Conservation (phyloP, 2,329 filamentous ascomycete genomes). For the Colletotrichum falcatum region DNA sequence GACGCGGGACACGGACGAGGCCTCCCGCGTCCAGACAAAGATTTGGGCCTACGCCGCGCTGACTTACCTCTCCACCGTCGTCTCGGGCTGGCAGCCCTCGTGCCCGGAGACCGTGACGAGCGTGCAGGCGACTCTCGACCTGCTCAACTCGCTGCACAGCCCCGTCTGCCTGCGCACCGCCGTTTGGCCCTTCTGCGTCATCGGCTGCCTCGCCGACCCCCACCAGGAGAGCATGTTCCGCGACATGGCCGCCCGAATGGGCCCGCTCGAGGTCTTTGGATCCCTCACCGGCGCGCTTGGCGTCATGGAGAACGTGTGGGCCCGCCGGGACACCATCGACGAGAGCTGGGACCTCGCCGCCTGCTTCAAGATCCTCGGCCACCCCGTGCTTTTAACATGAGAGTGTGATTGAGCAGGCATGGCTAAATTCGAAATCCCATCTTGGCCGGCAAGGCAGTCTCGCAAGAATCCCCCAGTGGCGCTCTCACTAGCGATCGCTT, state of each 20-base stretch:
- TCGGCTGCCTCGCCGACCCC: constrained; percentile 54
- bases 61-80: constrained; percentile 61
- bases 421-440: not conserved
- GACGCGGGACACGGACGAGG: constrained; percentile 22
- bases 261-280: constrained; percentile 59
- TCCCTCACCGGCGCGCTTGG: constrained; percentile 57
- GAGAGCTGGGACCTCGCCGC: constrained; percentile 58
- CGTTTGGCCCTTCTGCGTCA: constrained; percentile 57
- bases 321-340: constrained; percentile 52
- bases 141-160: constrained; percentile 51
- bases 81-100: constrained; percentile 64
- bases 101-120: constrained; percentile 54
- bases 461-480: not conserved
- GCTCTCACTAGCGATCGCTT: not conserved
- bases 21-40: constrained; percentile 44
- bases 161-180: constrained; percentile 54
- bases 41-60: constrained; percentile 63
- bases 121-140: constrained; percentile 47
- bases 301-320: constrained; percentile 62
- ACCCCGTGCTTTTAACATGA: constrained; percentile 54
- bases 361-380: constrained; percentile 56
- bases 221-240: constrained; percentile 58
- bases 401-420: too few species aligned
- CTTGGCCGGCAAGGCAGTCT: not conserved
- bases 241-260: constrained; percentile 54